phyloP scores from a whole-genome alignment of 148 eudicot genomes.

The Diospyros kaki region DNA sequence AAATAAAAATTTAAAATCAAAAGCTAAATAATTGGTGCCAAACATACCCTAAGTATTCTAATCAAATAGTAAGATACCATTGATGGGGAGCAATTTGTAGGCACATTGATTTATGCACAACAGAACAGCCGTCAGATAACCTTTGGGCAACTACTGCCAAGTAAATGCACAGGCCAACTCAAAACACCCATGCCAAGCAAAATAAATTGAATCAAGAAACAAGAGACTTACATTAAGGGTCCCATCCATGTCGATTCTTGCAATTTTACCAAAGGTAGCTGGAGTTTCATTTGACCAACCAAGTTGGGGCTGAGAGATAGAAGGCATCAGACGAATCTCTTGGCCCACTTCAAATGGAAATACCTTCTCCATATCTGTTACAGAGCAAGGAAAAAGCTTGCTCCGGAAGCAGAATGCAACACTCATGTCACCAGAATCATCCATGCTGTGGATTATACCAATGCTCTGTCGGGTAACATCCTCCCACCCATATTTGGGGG shows the following conservation, averaged over 20 bases:
- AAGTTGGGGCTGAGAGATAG: conserved; percentile 71
- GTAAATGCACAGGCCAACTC: not conserved
- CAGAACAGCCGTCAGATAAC: not conserved
- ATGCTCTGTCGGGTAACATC: conserved; percentile 70
- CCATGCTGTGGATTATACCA: conserved; percentile 82
- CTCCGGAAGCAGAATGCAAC: conserved; percentile 87
- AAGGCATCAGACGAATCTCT: conserved; percentile 70
- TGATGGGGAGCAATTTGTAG: not conserved
- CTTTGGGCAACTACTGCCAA: not conserved
- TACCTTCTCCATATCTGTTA: conserved; percentile 83
- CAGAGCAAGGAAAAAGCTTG: conserved; percentile 77
- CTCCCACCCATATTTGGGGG: conserved; percentile 97
- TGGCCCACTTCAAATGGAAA: conserved; percentile 85
- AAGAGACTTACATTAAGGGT: conserved; percentile 63
- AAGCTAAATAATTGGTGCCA: too few relatives aligned
- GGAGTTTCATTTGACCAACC: conserved; percentile 92
- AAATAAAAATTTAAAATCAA: too few relatives aligned
- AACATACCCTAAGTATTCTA: not conserved
- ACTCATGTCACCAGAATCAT: conserved; percentile 91
- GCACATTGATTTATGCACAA: not conserved
- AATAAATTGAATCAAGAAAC: not conserved
- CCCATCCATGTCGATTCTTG: conserved; percentile 88
- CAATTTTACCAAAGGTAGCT: conserved; percentile 80
- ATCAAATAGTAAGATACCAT: not conserved
- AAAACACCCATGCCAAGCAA: not conserved